Evolutionary conservation across 2,329 filamentous ascomycete genomes (phyloP).

Genomic region (Clonostachys byssicola): DNA sequence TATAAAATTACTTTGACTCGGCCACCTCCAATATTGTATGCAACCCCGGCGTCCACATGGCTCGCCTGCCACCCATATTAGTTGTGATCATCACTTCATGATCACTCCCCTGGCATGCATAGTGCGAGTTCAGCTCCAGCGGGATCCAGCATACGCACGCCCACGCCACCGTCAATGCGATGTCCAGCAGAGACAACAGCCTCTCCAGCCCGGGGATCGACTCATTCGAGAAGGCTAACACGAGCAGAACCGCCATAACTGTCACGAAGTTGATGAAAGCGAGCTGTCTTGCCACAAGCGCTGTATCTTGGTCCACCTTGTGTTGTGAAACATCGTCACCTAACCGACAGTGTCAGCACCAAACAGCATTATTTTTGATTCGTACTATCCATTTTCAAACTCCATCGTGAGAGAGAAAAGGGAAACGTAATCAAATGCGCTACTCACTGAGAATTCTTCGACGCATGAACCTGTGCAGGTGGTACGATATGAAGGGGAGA

Average conservation of each 20-base stretch:
- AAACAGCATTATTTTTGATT: no score
- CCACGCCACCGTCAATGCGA: neutral
- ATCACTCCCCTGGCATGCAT: no score
- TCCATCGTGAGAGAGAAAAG: neutral
- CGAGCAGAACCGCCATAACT: neutral
- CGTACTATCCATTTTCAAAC: no score
- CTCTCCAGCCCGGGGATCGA: neutral
- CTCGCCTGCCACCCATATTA: no score
- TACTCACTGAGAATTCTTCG: neutral
- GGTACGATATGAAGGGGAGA: neutral
- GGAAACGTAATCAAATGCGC: neutral
- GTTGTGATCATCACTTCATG: no score
- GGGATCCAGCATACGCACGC: neutral
- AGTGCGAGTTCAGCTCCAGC: neutral
- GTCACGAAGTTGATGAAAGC: neutral
- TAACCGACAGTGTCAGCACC: neutral
- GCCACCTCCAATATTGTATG: no score
- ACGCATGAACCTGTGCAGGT: neutral
- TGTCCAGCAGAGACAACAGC: neutral
- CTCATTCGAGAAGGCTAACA: neutral
- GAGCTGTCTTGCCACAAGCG: neutral
- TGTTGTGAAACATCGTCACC: neutral
- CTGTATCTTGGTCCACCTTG: neutral
- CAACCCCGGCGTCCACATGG: no score
- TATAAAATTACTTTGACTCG: no score